Conservation (phyloP, 768 basidiomycete genomes). For the Grammothele lineata region DNA sequence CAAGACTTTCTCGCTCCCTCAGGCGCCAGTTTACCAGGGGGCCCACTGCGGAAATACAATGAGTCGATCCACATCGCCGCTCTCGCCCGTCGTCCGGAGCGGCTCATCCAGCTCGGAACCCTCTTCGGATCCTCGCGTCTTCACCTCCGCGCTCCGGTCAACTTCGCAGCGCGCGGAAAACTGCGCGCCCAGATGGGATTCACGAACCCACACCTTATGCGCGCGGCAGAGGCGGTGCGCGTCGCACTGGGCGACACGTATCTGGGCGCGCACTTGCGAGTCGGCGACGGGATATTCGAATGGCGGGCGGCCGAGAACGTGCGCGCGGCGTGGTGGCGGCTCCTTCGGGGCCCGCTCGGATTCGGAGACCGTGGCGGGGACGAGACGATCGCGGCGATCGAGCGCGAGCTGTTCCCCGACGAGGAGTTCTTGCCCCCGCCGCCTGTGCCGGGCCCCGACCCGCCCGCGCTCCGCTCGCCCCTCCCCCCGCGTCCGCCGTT, state of each 20-base stretch:
- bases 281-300: constrained; percentile 65
- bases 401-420: constrained; percentile 15
- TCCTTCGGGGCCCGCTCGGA: constrained; percentile 47
- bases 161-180: constrained; percentile 38
- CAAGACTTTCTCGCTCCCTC: constrained; percentile 34
- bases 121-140: constrained; percentile 76
- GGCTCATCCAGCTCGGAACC: constrained; percentile 66
- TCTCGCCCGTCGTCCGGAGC: constrained; percentile 37
- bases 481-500: constrained; percentile 27
- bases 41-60: constrained; percentile 35
- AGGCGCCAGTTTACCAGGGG: neutral
- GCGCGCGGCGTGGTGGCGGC: constrained; percentile 50
- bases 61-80: constrained; percentile 39
- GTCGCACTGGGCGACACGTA: constrained; percentile 42
- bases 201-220: constrained; percentile 42
- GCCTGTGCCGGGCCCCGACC: constrained; percentile 17
- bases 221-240: constrained; percentile 41
- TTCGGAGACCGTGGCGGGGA: constrained; percentile 22
- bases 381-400: constrained; percentile 9
- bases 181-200: constrained; percentile 58
- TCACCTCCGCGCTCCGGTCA: constrained; percentile 38
- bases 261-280: constrained; percentile 61
- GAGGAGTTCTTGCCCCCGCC: constrained; percentile 5
- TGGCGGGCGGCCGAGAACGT: constrained; percentile 37
- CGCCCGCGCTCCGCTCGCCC: constrained; percentile 19